phyloP scores from a whole-genome alignment of 2,329 filamentous ascomycete genomes.

The Botrytis porri region DNA sequence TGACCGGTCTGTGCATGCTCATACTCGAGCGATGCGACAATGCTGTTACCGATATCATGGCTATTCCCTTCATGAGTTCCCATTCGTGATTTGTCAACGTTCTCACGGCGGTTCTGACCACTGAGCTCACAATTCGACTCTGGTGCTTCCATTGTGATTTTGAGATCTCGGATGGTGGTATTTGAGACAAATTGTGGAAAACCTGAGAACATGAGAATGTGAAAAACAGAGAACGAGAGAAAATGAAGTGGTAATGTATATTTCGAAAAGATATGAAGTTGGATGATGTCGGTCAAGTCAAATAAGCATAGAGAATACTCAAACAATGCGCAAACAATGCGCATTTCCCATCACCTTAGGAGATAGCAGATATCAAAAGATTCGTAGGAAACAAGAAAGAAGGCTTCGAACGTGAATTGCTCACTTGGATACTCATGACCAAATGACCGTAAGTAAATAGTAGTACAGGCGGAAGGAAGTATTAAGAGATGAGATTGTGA shows the following conservation, averaged over 20 bases:
- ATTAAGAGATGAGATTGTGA: neutral
- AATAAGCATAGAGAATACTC: neutral
- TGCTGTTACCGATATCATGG: neutral
- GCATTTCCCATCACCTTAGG: neutral
- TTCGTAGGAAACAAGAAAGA: neutral
- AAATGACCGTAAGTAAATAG: neutral
- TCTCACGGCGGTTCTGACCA: neutral
- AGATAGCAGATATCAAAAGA: neutral
- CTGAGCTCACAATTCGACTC: neutral
- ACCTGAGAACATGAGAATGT: neutral
- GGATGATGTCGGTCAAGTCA: neutral
- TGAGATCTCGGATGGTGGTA: neutral
- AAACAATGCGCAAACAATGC: neutral
- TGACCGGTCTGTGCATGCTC: conserved; percentile 9
- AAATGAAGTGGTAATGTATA: neutral
- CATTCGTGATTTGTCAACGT: neutral
- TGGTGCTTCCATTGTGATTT: neutral
- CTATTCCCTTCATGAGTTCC: neutral
- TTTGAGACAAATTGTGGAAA: neutral
- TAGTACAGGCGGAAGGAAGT: neutral
- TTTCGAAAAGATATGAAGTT: neutral
- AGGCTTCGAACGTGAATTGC: neutral
- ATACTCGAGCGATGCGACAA: conserved; percentile 10
- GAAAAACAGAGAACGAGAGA: neutral
- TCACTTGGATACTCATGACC: neutral